Base-by-base conservation (phyloP, 1,284 basidiomycete species). In the Naganishia sp. region DNA sequence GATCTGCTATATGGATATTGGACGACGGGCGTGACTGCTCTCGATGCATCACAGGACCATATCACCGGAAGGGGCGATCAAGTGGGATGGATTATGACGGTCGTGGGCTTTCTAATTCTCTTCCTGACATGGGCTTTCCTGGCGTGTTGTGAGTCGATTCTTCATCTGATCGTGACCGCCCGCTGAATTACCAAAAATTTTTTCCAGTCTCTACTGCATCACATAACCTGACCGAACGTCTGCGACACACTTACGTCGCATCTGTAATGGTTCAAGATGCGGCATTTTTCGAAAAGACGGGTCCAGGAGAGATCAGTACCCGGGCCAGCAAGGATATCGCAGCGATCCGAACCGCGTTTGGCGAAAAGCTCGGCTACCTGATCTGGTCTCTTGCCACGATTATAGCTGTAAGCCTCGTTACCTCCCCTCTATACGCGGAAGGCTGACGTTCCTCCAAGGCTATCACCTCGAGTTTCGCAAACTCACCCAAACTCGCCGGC, bases 251-350 rank as follows among this genome's bases (percentile, higher is more conserved):
- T 31, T 83, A 83, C 56, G 77, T 82, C 9, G 73, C 72, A 25
- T 73, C 80, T 2, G 77, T 82, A 7, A 73, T 83, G 2, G 74
- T 78, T 6, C 81, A 82, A 63, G 81, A 83, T 88, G 94, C 77
- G 90, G 88, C 90, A 9, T 98, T 86, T 81, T 97, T 98, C 74
- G 95, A 98, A 76, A 86, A 88, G n/a, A 86, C 97, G 65, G 94
- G 95, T 25, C 89, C 94, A 5, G 95, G 95, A 67, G 95, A 98
- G 79, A 88, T 99, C 49, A 90, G 95, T 1, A 96, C 94, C 0
- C 88, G 94, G 61, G 97, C 97, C 69, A 90, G 94, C 76, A 91
- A 90, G 1, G 77, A 79, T 65, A 76, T 74, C 61, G 72, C 92
- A 79, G 80, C 93, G 50, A 86, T 94, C 0, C 92, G 95, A 73